These are phyloP conservation scores for Fusarium miscanthi DNA, from an alignment of 2,329 filamentous ascomycete species.

Conservation along the genomic window DNA sequence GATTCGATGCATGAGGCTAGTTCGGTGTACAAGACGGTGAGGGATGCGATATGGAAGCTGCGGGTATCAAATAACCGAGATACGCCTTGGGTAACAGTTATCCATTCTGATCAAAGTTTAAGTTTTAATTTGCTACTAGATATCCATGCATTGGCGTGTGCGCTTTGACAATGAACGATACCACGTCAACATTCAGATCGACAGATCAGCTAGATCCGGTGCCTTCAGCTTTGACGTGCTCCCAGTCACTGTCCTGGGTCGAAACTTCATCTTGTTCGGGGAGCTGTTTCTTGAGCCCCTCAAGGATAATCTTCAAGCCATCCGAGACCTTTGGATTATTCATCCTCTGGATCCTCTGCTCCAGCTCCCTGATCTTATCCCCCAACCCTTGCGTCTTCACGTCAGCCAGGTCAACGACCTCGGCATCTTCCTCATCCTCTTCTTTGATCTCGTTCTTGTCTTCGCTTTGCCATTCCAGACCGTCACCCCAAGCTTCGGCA, in stretches of 20 bases:
- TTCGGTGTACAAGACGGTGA: not conserved
- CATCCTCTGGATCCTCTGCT: slow-evolving; percentile 20
- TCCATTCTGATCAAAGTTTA: not conserved
- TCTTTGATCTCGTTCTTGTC: accelerated
- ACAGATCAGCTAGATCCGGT: slow-evolving; percentile 1
- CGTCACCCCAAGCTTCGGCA: slow-evolving; percentile 57
- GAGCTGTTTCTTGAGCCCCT: slow-evolving; percentile 23
- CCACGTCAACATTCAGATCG: not conserved
- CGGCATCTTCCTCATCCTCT: not conserved
- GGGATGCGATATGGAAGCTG: not conserved
- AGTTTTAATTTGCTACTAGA: not conserved
- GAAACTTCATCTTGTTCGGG: not conserved
- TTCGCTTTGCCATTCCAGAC: slow-evolving; percentile 6
- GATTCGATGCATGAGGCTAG: not conserved
- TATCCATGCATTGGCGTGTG: not conserved
- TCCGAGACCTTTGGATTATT: slow-evolving; percentile 22
- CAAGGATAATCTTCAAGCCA: slow-evolving; percentile 16
- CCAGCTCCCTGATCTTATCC: slow-evolving; percentile 31
- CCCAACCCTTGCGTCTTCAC: slow-evolving; percentile 17
- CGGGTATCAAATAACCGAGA: not conserved
- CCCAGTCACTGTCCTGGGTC: not conserved
- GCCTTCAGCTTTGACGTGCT: not conserved
- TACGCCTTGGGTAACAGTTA: not conserved
- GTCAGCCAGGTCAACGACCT: not conserved
- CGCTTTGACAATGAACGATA: not conserved